Conservation (phyloP, 306 rosid genomes). For the Lupinus albus region DNA sequence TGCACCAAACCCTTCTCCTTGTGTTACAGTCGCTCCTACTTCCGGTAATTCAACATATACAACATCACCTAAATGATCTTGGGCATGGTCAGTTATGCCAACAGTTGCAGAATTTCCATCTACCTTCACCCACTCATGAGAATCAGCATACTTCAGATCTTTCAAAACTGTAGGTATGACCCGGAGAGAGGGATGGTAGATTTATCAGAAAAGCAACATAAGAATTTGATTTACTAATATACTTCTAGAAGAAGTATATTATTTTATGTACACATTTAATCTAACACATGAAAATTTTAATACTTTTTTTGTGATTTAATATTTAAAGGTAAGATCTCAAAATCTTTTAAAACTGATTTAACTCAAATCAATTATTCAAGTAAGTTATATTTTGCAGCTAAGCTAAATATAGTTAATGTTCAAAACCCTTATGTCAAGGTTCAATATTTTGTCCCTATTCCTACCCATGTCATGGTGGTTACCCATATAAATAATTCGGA, state of each 20-base stretch:
- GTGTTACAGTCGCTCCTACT: constrained; percentile 60
- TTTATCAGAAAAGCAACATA: constrained; percentile 17
- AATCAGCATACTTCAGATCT: constrained; percentile 73
- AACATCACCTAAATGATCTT: constrained; percentile 96
- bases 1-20: constrained; percentile 81
- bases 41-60: constrained; percentile 92
- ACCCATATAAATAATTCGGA: neutral
- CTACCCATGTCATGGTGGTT: neutral
- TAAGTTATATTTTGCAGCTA: no score
- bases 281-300: no score
- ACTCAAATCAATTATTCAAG: no score
- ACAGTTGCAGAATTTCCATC: constrained; percentile 75
- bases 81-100: constrained; percentile 94
- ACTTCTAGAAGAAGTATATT: constrained; percentile 30
- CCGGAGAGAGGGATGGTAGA: constrained; percentile 13
- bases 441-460: constrained; percentile 12
- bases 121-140: constrained; percentile 92
- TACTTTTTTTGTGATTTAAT: no score
- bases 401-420: no score
- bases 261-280: no score
- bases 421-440: neutral
- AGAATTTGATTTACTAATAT: constrained; percentile 4
- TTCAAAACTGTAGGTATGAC: constrained; percentile 64
- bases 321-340: no score
- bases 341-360: no score